Conservation (phyloP, 2,329 filamentous ascomycete species). For the Monilinia polystroma region DNA sequence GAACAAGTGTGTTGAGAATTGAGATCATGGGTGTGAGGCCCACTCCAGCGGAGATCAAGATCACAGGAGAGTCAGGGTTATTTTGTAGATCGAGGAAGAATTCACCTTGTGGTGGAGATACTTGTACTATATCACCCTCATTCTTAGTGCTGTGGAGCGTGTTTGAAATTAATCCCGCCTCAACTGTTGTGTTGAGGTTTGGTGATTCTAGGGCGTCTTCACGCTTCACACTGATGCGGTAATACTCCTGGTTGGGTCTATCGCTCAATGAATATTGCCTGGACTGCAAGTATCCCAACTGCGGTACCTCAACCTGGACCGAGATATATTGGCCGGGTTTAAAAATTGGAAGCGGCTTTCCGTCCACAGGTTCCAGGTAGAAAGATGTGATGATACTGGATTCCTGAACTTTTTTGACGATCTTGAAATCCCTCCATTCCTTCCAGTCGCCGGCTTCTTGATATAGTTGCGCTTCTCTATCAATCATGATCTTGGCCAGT, state of each 20-base stretch:
- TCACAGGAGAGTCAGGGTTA: constrained; percentile 51
- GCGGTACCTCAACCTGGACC: constrained; percentile 59
- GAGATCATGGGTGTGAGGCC: constrained; percentile 65
- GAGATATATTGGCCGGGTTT: constrained; percentile 73
- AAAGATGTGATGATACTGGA: constrained; percentile 64
- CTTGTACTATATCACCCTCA: constrained; percentile 51
- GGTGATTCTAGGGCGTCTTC: constrained; percentile 42
- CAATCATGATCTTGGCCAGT: constrained; percentile 70
- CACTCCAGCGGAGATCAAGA: constrained; percentile 67
- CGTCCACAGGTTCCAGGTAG: constrained; percentile 66
- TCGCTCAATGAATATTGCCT: constrained; percentile 76
- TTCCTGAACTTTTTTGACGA: constrained; percentile 62
- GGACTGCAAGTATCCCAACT: constrained; percentile 63
- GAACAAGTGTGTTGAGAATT: constrained; percentile 58
- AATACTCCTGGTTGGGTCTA: constrained; percentile 52
- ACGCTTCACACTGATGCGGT: constrained; percentile 73
- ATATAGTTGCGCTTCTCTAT: constrained; percentile 61
- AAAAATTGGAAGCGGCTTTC: constrained; percentile 56
- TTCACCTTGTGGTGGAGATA: constrained; percentile 57
- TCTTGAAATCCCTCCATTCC: constrained; percentile 53
- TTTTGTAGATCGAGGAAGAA: constrained; percentile 59
- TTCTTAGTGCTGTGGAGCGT: constrained; percentile 50
- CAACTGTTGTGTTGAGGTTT: neutral
- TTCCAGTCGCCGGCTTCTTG: constrained; percentile 48
- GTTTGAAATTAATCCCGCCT: constrained; percentile 40